These are phyloP conservation scores for Euphorbia schlechtendalii DNA, from an alignment of 441 rosid genomes.

Conservation along the genomic window DNA sequence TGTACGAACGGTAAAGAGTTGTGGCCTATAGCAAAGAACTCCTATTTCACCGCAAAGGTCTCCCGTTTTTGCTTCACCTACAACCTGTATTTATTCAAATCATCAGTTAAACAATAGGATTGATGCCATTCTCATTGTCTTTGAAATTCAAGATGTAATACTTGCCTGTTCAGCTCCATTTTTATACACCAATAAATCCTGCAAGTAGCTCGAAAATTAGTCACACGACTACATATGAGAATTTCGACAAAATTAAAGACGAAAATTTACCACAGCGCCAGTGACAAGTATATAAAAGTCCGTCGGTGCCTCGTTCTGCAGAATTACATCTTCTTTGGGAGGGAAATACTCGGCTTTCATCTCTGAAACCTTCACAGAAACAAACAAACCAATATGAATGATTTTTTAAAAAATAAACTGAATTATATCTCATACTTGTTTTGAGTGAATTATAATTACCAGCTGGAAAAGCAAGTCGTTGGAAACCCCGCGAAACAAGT, in stretches of 20 bases:
- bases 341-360: too few relatives aligned
- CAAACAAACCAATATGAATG: too few relatives aligned
- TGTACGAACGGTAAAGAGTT: slow-evolving; percentile 67
- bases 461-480: too few relatives aligned
- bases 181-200: slow-evolving; percentile 57
- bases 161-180: slow-evolving; percentile 61
- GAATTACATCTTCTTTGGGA: too few relatives aligned
- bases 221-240: slow-evolving; percentile 1
- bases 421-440: not conserved
- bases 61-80: slow-evolving; percentile 64
- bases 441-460: slow-evolving; percentile 30
- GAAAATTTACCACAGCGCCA: too few relatives aligned
- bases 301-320: too few relatives aligned
- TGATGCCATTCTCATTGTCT: not conserved
- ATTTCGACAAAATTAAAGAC: not conserved
- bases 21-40: slow-evolving; percentile 76
- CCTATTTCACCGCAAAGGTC: slow-evolving; percentile 82
- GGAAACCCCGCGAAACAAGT: too few relatives aligned
- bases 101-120: not conserved
- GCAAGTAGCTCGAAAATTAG: slow-evolving; percentile 18
- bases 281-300: too few relatives aligned
- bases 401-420: too few relatives aligned
- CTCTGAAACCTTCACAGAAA: too few relatives aligned
- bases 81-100: slow-evolving; percentile 33
- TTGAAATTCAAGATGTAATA: not conserved